phyloP scores from a whole-genome alignment of 2,329 filamentous ascomycete genomes.

The Torrubiellomyces zombiae region DNA sequence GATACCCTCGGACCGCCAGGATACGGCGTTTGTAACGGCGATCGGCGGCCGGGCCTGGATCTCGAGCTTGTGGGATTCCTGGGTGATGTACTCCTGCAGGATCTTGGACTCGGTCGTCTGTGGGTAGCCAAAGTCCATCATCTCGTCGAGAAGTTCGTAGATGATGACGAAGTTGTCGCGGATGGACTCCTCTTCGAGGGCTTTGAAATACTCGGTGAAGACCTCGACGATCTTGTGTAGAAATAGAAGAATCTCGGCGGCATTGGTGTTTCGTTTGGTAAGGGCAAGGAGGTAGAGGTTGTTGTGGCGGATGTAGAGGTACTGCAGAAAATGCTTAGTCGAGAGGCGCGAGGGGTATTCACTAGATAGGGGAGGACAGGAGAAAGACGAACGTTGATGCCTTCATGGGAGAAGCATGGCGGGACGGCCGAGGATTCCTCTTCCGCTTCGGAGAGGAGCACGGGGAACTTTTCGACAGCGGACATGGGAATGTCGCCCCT shows the following conservation, averaged over 20 bases:
- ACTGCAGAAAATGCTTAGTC: too few relatives aligned
- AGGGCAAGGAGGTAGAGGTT: constrained; percentile 96
- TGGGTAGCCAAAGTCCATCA: constrained; percentile 99
- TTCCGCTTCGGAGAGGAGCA: constrained; percentile 93
- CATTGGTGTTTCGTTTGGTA: constrained; percentile 97
- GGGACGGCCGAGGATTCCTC: constrained; percentile 96
- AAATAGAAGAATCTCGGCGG: constrained; percentile 94
- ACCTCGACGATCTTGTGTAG: constrained; percentile 97
- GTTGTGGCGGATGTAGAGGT: constrained; percentile 98
- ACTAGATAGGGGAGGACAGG: background rate
- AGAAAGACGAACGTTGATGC: constrained; percentile 65
- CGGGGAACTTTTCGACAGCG: constrained; percentile 92
- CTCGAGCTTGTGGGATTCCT: constrained; percentile 97
- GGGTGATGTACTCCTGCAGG: constrained; percentile 96
- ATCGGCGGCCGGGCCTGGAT: constrained; percentile 92
- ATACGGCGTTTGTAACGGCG: constrained; percentile 94
- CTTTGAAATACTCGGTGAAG: constrained; percentile 99
- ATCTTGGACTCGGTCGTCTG: constrained; percentile 98
- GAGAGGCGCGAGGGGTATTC: too few relatives aligned
- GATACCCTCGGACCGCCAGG: constrained; percentile 95
- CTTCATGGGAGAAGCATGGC: constrained; percentile 95
- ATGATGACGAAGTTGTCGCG: constrained; percentile 99
- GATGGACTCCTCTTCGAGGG: constrained; percentile 95
- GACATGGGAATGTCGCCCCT: constrained; percentile 98
- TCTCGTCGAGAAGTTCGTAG: constrained; percentile 95